Percentiles rank a stretch among this genome's conserved stretches.
Evolutionary conservation across 768 basidiomycete genomes (phyloP).

Genomic region (Tylopilus vinaceipallidus): DNA sequence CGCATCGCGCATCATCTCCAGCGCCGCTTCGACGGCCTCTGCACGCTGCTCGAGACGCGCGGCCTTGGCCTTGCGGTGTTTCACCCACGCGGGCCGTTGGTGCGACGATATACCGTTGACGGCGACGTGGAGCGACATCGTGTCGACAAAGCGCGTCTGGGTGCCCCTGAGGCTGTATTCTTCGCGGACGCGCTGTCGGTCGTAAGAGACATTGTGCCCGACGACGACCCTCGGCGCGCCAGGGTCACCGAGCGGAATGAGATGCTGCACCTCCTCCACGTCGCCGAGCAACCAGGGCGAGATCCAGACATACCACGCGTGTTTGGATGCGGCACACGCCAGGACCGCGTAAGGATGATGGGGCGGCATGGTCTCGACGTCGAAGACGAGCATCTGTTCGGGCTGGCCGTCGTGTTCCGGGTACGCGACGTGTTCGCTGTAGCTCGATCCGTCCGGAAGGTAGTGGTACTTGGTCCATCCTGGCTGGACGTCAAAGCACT

Average conservation of each 20-base stretch:
- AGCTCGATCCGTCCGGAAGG: constrained; percentile 71
- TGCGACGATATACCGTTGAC: constrained; percentile 93
- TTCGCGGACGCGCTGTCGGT: constrained; percentile 76
- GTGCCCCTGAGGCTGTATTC: constrained; percentile 76
- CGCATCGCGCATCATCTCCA: constrained; percentile 47
- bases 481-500: constrained; percentile 50
- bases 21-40: constrained; percentile 64
- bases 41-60: constrained; percentile 51
- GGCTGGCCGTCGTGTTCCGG: constrained; percentile 61
- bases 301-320: constrained; percentile 95
- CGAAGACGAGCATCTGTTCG: constrained; percentile 81
- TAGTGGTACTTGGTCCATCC: constrained; percentile 91
- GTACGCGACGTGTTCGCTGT: constrained; percentile 66
- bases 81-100: constrained; percentile 92
- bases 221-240: constrained; percentile 62
- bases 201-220: constrained; percentile 95
- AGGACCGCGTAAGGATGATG: constrained; percentile 82
- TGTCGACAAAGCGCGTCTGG: constrained; percentile 83
- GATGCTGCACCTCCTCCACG: constrained; percentile 54
- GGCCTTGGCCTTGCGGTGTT: constrained; percentile 71
- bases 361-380: constrained; percentile 90
- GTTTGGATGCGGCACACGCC: constrained; percentile 80
- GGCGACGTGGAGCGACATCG: constrained; percentile 92
- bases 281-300: constrained; percentile 86
- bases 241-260: constrained; percentile 71